Evolutionary conservation across 352 stramenopile genomes (phyloP).

Genomic region (Pseudoperonospora humuli): DNA sequence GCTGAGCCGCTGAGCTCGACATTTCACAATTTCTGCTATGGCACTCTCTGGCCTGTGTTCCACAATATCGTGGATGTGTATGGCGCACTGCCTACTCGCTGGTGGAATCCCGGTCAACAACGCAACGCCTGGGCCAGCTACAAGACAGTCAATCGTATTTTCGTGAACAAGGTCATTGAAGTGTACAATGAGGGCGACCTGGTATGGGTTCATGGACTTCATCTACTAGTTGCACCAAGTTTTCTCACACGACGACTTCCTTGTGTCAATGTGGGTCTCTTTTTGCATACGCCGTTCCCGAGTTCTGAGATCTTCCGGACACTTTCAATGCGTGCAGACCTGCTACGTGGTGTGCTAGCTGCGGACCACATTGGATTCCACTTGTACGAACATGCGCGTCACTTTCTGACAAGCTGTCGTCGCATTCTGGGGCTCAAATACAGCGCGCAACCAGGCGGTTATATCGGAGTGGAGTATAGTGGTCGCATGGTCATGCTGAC

Average conservation of each 20-base stretch:
- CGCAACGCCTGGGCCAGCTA: conserved; percentile 90
- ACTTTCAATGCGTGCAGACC: conserved; percentile 92
- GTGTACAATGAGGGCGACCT: conserved; percentile 89
- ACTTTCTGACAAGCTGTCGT: conserved; percentile 96
- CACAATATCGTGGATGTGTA: conserved; percentile 99
- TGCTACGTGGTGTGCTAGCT: conserved; percentile 94
- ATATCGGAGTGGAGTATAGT: conserved; percentile 95
- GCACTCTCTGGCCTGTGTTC: conserved; percentile 95
- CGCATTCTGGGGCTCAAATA: conserved; percentile 84
- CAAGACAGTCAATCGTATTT: conserved; percentile 96
- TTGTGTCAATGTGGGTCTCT: conserved; percentile 94
- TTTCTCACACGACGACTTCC: conserved; percentile 91
- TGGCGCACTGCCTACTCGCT: conserved; percentile 62
- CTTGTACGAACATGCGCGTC: conserved; percentile 95
- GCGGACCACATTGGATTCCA: conserved; percentile 98
- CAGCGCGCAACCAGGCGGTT: conserved; percentile 86
- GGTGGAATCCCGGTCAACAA: conserved; percentile 78
- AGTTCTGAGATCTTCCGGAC: conserved; percentile 98
- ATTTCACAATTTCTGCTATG: conserved; percentile 95
- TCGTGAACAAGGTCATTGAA: conserved; percentile 91
- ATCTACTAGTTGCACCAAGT: conserved; percentile 96
- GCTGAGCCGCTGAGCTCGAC: conserved; percentile 74
- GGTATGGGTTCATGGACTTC: conserved; percentile 97
- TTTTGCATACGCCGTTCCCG: conserved; percentile 99
- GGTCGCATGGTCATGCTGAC: conserved; percentile 95